Evolutionary conservation across 129 eudicot species (phyloP), one percentile per base, ranked within the genome.

Genomic region (Arctium lappa): DNA sequence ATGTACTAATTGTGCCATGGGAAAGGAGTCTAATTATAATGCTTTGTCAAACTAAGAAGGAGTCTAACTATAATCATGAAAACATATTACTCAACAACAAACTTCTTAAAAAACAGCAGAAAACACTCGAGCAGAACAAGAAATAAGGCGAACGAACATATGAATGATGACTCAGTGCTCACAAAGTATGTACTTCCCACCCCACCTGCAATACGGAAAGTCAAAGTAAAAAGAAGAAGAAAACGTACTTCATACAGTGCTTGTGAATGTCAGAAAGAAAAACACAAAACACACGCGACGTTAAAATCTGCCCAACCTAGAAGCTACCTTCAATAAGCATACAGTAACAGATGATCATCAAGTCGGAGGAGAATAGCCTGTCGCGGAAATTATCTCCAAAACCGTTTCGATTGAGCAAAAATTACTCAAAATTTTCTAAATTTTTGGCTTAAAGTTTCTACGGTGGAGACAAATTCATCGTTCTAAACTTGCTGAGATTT

Each of bases 401-500:
- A 80, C 69, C 50, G n/a, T 8, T 69, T 69, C 50, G 46, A 68
- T 72, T 72, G 76, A 73, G 66, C 68, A 68, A 6, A 42, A 46
- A n/a, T 18, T n/a, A 75, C 33, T 33, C 76, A 50, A 16, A 74
- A 81, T 62, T n/a, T 74, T 81, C 66, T 16, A 56, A 74, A 15
- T 38, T 78, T 30, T 34, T 46, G 76, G 81, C 33, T 68, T 5
- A 16, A 6, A 82, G n/a, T 34, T 68, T 33, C 34, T 2, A 66
- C 4, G 11, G 3, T 74, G 22, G 42, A 69, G 62, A 56, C 38
- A 30, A 83, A 70, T 69, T 69, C 33, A 77, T 34, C 73, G 46
- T 8, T 18, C 9, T 44, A 40, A 69, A 82, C 27, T 65, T 30
- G 80, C 2, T 40, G 68, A 74, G 77, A 83, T 83, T 63, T 77